Percentiles rank a stretch among this genome's conserved stretches.
Evolutionary conservation across 108 stramenopile species (phyloP).

Genomic region (Pseudonitzschia pungens): DNA sequence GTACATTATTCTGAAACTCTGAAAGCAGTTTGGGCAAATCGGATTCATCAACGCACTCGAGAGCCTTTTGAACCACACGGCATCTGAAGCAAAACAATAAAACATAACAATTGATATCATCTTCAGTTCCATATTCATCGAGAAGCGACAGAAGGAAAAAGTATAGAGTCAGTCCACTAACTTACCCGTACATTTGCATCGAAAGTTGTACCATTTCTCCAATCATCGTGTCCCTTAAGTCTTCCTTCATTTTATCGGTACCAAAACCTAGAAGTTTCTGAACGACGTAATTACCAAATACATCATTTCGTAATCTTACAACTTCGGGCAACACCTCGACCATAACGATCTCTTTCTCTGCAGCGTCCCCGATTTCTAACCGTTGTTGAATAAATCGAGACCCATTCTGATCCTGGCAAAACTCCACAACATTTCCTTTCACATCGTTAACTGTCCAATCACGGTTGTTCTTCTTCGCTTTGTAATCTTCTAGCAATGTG

Average conservation of each 20-base stretch:
- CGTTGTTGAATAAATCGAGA: constrained; percentile 96
- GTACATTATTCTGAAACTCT: constrained; percentile 88
- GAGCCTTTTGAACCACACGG: constrained; percentile 92
- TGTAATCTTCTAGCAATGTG: constrained; percentile 72
- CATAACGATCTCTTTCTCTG: constrained; percentile 80
- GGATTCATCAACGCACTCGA: constrained; percentile 78
- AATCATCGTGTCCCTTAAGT: constrained; percentile 56
- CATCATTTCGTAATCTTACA: constrained; percentile 75
- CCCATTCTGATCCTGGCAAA: constrained; percentile 98
- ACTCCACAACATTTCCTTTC: constrained; percentile 80
- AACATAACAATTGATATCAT: not conserved
- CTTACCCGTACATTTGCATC: constrained; percentile 91
- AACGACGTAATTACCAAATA: constrained; percentile 96
- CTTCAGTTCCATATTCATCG: not conserved
- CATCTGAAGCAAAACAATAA: constrained; percentile 49
- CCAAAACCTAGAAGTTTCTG: constrained; percentile 96
- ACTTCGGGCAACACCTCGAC: constrained; percentile 84
- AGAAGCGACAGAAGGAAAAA: not conserved
- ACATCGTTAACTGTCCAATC: constrained; percentile 78
- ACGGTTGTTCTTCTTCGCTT: constrained; percentile 65
- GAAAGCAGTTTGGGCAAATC: constrained; percentile 73
- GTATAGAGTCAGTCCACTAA: not conserved
- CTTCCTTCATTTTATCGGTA: constrained; percentile 71
- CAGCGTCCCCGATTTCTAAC: constrained; percentile 83
- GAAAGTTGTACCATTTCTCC: constrained; percentile 86